These are phyloP conservation scores for Globisporangium nunn DNA, from an alignment of 352 stramenopile genomes.

Conservation along the genomic window DNA sequence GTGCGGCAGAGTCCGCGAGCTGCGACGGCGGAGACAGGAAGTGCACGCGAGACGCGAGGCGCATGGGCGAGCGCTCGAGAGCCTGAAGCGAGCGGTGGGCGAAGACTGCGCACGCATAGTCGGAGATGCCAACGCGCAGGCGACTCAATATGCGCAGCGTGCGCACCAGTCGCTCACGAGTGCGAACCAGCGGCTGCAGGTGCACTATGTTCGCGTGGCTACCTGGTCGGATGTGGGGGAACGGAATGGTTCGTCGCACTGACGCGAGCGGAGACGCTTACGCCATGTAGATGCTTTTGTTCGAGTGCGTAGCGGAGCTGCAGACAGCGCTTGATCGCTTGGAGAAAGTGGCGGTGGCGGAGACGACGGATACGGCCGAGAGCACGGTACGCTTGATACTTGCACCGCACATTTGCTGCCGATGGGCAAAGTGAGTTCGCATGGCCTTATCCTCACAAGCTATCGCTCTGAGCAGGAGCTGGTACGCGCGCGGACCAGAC, in stretches of 20 bases:
- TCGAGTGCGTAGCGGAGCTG: constrained; percentile 34
- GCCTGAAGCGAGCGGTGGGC: constrained; percentile 1
- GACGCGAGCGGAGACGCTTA: background rate
- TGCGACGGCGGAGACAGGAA: constrained; percentile 1
- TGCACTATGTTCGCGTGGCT: background rate
- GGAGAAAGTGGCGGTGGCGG: constrained; percentile 14
- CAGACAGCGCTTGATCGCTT: constrained; percentile 30
- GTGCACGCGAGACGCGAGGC: background rate
- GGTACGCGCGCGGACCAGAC: constrained; percentile 5
- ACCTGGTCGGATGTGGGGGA: background rate
- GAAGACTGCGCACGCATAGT: constrained; percentile 8
- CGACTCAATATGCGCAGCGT: constrained; percentile 3
- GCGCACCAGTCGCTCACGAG: constrained; percentile 2
- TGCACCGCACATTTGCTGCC: background rate
- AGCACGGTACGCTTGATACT: constrained; percentile 23
- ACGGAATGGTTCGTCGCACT: background rate
- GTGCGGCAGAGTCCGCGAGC: constrained; percentile 1
- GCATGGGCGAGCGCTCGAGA: constrained; percentile 2
- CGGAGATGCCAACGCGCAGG: background rate
- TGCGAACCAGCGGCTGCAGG: constrained; percentile 8
- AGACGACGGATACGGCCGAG: constrained; percentile 24
- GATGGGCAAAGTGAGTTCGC: background rate
- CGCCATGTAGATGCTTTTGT: constrained; percentile 22
- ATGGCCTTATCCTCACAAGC: background rate
- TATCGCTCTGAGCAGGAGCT: background rate